A percentile compares a stretch with the other conserved stretches of the same genome.
These are phyloP conservation scores for Schizophyllum commune DNA, from an alignment of 1,284 basidiomycete species.

Conservation along the genomic window DNA sequence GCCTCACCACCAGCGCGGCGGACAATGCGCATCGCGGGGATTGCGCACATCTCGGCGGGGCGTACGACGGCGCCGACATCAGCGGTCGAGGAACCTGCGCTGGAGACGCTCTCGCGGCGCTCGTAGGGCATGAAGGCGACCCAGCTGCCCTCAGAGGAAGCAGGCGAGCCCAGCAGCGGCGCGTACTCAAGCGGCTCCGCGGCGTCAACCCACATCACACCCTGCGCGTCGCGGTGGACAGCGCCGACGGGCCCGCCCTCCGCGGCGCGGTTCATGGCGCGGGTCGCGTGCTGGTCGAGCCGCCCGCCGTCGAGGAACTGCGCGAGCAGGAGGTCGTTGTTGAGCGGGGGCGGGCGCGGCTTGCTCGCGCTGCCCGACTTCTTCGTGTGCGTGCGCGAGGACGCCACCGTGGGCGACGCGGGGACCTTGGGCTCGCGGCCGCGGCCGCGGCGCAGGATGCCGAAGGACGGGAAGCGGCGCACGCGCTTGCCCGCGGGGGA, in stretches of 20 bases:
- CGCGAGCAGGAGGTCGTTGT: constrained; percentile 56
- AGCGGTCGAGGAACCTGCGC: not conserved
- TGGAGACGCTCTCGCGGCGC: not conserved
- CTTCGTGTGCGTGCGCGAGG: constrained; percentile 10
- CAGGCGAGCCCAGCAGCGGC: constrained; percentile 35
- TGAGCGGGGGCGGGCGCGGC: constrained; percentile 39
- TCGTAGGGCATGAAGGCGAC: not conserved
- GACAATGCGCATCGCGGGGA: not conserved
- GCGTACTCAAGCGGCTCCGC: constrained; percentile 64
- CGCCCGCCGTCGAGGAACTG: constrained; percentile 60
- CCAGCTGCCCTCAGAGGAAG: not conserved
- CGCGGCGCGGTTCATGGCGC: constrained; percentile 48
- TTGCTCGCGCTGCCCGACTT: constrained; percentile 8
- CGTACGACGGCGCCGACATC: not conserved
- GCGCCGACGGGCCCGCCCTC: constrained; percentile 28
- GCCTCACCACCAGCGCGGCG: not conserved
- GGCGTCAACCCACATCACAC: constrained; percentile 61
- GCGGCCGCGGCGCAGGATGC: constrained; percentile 30
- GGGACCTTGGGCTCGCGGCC: constrained; percentile 16
- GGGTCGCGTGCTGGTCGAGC: constrained; percentile 46
- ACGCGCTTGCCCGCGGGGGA: constrained; percentile 14
- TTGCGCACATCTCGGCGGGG: not conserved
- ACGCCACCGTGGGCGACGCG: constrained; percentile 4
- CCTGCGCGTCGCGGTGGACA: constrained; percentile 50
- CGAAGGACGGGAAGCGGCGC: constrained; percentile 38